These are phyloP conservation scores for Candida vaughaniae DNA, from an alignment of 805 yeast genomes.

Conservation along the genomic window DNA sequence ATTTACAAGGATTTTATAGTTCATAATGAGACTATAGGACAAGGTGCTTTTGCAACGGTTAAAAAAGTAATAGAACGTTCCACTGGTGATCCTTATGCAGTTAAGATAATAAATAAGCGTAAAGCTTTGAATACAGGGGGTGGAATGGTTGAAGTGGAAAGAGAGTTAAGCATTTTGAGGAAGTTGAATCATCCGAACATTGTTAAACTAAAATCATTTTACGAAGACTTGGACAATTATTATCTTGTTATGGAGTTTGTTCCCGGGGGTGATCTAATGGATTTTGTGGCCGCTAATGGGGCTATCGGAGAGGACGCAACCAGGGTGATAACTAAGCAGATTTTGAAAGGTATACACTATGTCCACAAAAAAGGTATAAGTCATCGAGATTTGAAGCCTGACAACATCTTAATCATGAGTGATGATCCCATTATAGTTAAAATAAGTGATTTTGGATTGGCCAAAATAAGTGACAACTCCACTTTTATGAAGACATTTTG, in stretches of 20 bases:
- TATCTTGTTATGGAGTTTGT: constrained; percentile 95
- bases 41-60: constrained; percentile 98
- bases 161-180: constrained; percentile 81
- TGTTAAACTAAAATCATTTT: constrained; percentile 78
- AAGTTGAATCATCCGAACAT: constrained; percentile 81
- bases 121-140: constrained; percentile 66
- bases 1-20: constrained; percentile 71
- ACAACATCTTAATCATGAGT: constrained; percentile 84
- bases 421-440: constrained; percentile 92
- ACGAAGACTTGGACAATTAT: constrained; percentile 77
- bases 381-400: constrained; percentile 97
- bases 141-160: constrained; percentile 69
- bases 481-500: constrained; percentile 94
- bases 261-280: constrained; percentile 97
- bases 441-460: constrained; percentile 94
- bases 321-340: constrained; percentile 81
- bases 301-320: constrained; percentile 90
- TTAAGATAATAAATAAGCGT: constrained; percentile 81
- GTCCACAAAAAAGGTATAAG: constrained; percentile 89
- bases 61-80: constrained; percentile 83
- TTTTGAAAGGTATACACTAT: constrained; percentile 77
- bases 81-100: constrained; percentile 86
- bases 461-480: constrained; percentile 81
- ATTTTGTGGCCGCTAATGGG: constrained; percentile 90
- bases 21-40: constrained; percentile 84